Evolutionary conservation across 345 rosid species (phyloP), one percentile per base, ranked within the genome.

Genomic region (Lepidium africanum): DNA sequence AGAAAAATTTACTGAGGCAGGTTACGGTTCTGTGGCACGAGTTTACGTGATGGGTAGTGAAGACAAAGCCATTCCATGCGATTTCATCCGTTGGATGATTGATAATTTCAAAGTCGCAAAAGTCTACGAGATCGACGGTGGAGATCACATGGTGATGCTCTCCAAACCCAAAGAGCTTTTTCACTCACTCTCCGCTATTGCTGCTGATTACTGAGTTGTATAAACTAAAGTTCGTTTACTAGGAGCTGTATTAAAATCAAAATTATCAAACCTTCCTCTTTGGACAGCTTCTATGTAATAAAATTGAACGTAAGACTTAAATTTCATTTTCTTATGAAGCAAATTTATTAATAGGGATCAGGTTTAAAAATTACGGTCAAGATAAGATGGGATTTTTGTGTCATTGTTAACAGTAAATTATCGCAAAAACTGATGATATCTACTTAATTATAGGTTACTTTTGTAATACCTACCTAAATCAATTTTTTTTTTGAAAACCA

Each of bases 121-220:
- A 71, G 68, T 71, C 9, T 71, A 66, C 37, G 50, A 57, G 16
- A 71, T 76, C 65, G 59, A 71, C 69, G 76, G 69, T 38, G 80
- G 61, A 39, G 76, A 76, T 76, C 80, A 76, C 69, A 76, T 76
- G 80, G 3, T 59, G 15, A 76, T 76, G 76, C 61, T 71, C 49
- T 76, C 76, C 8, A 71, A 76, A 48, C 73, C 80, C 2, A 59
- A 65, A 36, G 47, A 59, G 15, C 73, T 76, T 33, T 65, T 71
- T n/a, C 38, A 52, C 9, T 30, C 30, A 32, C 76, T 76, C 60
- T 71, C 72, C 23, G 30, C 37, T 14, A 38, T 71, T 15, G 72
- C 76, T 16, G 54, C 30, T 33, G 63, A 66, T 15, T 38, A 1
- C 5, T 27, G n/a, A 27, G 32, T 9, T 13, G 15, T 46, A 33